Evolutionary conservation across 2,329 filamentous ascomycete species (phyloP).

Genomic region (Cercospora zeae-maydis): DNA sequence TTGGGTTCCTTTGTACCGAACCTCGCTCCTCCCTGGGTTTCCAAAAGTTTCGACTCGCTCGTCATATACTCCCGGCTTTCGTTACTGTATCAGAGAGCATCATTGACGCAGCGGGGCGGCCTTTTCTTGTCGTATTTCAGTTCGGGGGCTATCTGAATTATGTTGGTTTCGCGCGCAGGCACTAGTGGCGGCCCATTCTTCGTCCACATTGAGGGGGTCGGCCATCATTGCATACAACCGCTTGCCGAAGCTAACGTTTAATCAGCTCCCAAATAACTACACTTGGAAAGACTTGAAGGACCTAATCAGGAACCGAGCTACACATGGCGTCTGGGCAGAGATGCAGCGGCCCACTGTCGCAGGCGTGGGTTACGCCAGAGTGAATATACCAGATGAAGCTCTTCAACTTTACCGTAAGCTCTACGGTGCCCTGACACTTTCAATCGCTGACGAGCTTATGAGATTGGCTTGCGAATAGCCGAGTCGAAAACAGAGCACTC

Average conservation of each 20-base stretch:
- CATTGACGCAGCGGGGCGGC: not conserved
- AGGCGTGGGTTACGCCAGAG: constrained; percentile 24
- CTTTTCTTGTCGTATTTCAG: not conserved
- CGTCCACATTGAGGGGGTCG: constrained; percentile 26
- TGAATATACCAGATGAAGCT: constrained; percentile 29
- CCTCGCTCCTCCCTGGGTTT: not conserved
- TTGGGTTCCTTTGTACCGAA: not conserved
- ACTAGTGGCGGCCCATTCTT: constrained; percentile 18
- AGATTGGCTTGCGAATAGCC: constrained; percentile 29
- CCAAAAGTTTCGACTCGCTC: not conserved
- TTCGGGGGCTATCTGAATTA: constrained; percentile 12
- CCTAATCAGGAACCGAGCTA: constrained; percentile 28
- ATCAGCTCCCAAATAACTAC: constrained; percentile 29
- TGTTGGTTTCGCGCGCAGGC: constrained; percentile 7
- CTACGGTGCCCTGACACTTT: not conserved
- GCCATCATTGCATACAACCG: not conserved
- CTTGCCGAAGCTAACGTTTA: not conserved
- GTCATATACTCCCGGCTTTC: not conserved
- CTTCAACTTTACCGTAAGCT: constrained; percentile 28
- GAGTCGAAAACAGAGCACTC: constrained; percentile 24
- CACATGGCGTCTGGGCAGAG: constrained; percentile 33
- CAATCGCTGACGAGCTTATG: constrained; percentile 8
- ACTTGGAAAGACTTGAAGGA: constrained; percentile 37
- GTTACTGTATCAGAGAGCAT: too few relatives aligned
- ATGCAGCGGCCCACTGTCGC: constrained; percentile 27